Evolutionary conservation across 2,329 filamentous ascomycete species (phyloP).

Genomic region (Aaosphaeria pasadenensis): DNA sequence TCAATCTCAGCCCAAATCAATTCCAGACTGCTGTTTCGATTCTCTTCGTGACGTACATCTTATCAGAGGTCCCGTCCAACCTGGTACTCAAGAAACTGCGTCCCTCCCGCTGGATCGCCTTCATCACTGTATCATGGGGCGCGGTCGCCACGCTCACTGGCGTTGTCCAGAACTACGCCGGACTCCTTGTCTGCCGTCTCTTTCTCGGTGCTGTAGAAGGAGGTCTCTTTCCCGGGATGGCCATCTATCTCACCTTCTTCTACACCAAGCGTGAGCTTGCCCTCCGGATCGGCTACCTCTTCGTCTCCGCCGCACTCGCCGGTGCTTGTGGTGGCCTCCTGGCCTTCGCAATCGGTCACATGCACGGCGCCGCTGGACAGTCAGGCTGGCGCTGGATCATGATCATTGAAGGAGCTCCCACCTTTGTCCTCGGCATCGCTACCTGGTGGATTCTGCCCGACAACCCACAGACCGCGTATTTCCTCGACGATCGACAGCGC

Average conservation of each 20-base stretch:
- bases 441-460: slow-evolving; percentile 62
- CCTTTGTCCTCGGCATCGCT: slow-evolving; percentile 53
- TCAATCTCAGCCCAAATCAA: slow-evolving; percentile 60
- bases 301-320: slow-evolving; percentile 67
- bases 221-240: slow-evolving; percentile 67
- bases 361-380: slow-evolving; percentile 65
- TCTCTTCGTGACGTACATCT: slow-evolving; percentile 46
- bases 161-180: slow-evolving; percentile 62
- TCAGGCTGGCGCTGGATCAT: slow-evolving; percentile 73
- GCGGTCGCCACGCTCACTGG: slow-evolving; percentile 66
- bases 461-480: slow-evolving; percentile 62
- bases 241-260: slow-evolving; percentile 70
- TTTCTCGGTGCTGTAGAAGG: slow-evolving; percentile 68
- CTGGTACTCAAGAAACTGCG: slow-evolving; percentile 46
- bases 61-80: slow-evolving; percentile 46
- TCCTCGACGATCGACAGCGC: slow-evolving; percentile 59
- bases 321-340: slow-evolving; percentile 71
- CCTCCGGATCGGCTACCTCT: slow-evolving; percentile 69
- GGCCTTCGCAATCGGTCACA: slow-evolving; percentile 69
- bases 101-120: slow-evolving; percentile 52
- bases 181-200: slow-evolving; percentile 65
- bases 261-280: slow-evolving; percentile 73
- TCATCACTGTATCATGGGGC: slow-evolving; percentile 60
- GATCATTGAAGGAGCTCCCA: slow-evolving; percentile 58
- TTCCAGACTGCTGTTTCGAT: slow-evolving; percentile 58